A percentile compares a stretch with the other conserved stretches of the same genome.
Evolutionary conservation across 2,329 filamentous ascomycete species (phyloP).

Genomic region (Penicillium sp.): DNA sequence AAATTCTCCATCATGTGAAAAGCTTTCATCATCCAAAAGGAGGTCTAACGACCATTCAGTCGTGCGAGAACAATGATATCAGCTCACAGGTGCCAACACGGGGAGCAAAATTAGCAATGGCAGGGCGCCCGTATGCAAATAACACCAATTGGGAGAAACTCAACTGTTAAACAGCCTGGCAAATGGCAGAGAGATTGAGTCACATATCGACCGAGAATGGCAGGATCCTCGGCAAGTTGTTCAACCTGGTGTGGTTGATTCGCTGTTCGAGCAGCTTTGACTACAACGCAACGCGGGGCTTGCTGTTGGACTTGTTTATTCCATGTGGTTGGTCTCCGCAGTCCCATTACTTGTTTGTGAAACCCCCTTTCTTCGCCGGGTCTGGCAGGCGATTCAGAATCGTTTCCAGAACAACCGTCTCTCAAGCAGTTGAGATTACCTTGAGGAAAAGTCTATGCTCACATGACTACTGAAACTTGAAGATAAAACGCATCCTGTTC

Average conservation of each 20-base stretch:
- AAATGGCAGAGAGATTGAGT: conserved; percentile 53
- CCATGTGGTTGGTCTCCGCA: conserved; percentile 41
- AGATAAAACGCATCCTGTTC: background rate
- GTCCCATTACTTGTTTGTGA: conserved; percentile 40
- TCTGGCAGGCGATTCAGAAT: conserved; percentile 14
- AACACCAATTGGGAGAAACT: conserved; percentile 68
- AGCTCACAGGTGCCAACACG: conserved; percentile 22
- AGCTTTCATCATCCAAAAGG: too few species aligned
- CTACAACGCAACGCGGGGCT: conserved; percentile 22
- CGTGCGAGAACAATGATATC: too few species aligned
- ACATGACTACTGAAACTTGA: too few species aligned
- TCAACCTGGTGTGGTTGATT: conserved; percentile 12
- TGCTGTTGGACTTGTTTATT: conserved; percentile 35
- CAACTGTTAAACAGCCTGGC: conserved; percentile 67
- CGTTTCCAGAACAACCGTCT: conserved; percentile 14
- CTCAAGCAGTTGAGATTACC: conserved; percentile 5
- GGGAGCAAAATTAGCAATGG: conserved; percentile 47
- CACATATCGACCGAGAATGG: conserved; percentile 15
- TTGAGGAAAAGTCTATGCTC: too few species aligned
- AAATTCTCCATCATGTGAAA: too few species aligned
- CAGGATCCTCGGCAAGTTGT: conserved; percentile 9
- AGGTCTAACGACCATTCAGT: too few species aligned
- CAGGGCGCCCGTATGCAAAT: conserved; percentile 57
- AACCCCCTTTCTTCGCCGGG: conserved; percentile 26
- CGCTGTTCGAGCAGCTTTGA: conserved; percentile 27